phyloP scores from a whole-genome alignment of 2,329 filamentous ascomycete genomes.

The Venturia nashicola region DNA sequence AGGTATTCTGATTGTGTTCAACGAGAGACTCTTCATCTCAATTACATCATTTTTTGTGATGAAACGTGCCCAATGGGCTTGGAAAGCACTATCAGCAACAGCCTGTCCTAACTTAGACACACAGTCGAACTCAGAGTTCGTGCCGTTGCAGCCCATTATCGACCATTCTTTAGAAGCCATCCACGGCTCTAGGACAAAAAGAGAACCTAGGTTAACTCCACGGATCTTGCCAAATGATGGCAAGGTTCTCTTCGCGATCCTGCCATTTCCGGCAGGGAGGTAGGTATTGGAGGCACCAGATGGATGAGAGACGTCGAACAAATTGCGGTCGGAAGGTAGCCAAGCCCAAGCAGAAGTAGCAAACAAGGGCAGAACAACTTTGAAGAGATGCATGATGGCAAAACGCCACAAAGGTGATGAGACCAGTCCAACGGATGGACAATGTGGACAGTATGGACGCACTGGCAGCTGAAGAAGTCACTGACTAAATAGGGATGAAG shows the following conservation, averaged over 20 bases:
- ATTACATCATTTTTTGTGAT: slow-evolving; percentile 37
- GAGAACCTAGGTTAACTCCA: slow-evolving; percentile 42
- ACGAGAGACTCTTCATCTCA: slow-evolving; percentile 35
- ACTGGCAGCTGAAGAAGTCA: background rate
- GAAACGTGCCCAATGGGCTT: slow-evolving; percentile 39
- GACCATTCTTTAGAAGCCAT: slow-evolving; percentile 35
- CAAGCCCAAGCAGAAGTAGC: background rate
- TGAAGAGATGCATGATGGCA: background rate
- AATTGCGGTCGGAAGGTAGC: background rate
- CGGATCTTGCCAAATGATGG: slow-evolving; percentile 31
- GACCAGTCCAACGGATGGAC: background rate
- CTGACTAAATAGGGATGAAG: background rate
- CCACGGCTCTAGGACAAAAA: slow-evolving; percentile 44
- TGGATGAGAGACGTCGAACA: background rate
- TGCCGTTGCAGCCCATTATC: slow-evolving; percentile 33
- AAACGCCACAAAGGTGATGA: background rate
- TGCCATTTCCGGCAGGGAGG: background rate
- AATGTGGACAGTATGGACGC: background rate
- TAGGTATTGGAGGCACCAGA: background rate
- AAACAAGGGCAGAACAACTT: background rate
- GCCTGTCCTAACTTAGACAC: slow-evolving; percentile 36
- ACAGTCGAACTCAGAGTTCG: slow-evolving; percentile 43
- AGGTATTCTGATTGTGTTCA: slow-evolving; percentile 43
- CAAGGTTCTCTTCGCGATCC: background rate
- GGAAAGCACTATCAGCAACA: slow-evolving; percentile 34